Base-by-base conservation (phyloP, 2,329 filamentous ascomycete species). In the Colletotrichum sansevieriae region DNA sequence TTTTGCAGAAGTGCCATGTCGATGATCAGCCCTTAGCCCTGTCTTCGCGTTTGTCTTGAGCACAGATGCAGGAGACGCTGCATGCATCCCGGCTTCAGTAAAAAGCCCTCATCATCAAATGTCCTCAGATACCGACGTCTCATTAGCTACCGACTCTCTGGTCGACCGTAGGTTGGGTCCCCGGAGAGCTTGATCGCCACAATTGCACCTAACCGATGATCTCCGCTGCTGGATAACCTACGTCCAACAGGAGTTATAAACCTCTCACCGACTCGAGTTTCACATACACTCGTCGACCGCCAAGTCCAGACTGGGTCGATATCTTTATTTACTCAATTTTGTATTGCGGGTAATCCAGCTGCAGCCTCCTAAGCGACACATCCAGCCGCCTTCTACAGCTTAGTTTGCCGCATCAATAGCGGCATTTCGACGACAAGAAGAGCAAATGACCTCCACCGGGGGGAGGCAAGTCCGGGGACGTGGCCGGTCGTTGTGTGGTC, bases 211-310 rank as follows among this genome's bases (percentile, higher is more conserved):
- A 2, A 29, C 6, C 37, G 37, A 41, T 18, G 10, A 25, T 55
- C n/a, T 37, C 33, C 18, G 37, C 10, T 5, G 37, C 37, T 39
- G 37, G 29, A 15, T 11, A 39, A 39, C 37, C 37, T 39, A 39
- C 11, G 13, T 13, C 37, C 37, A 39, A 39, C n/a, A 39, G 33
- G 18, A 39, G 15, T 15, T 9, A 39, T 41, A 1, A n/a, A 4
- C 33, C 33, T 20, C 52, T 55, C 52, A 55, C 52, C 52, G 52
- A 55, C n/a, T 55, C 52, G 13, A 20, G 43, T 15, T 46, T 46
- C 9, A 12, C n/a, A 46, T 15, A 46, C 43, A 6, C 18, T 46
- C 43, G 43, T 46, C 43, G 15, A n/a, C 15, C 1, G 43, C 43
- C 43, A 46, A 46, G 43, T n/a, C 15, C 5, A 46, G 43, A 18